A percentile compares a stretch with the other conserved stretches of the same genome.
phyloP scores from a whole-genome alignment of 1,139 yeast species.

The Yamadazyma mexicana region DNA sequence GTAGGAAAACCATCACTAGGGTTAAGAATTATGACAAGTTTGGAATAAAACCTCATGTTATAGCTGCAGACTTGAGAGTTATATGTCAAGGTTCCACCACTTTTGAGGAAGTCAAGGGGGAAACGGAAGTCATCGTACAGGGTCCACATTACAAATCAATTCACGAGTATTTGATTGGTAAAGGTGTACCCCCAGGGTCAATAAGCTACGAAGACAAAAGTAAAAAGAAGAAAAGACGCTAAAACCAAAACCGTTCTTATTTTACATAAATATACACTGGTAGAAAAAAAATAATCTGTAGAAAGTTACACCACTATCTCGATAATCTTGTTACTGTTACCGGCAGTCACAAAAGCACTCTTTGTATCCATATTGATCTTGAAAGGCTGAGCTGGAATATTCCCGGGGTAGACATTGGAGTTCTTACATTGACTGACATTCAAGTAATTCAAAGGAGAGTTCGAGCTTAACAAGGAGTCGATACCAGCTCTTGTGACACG shows the following conservation, averaged over 20 bases:
- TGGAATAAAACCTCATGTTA: slow-evolving; percentile 59
- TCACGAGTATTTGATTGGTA: slow-evolving; percentile 53
- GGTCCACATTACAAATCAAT: slow-evolving; percentile 81
- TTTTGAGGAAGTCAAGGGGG: slow-evolving; percentile 58
- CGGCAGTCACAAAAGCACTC: slow-evolving; percentile 59
- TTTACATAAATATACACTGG: slow-evolving; percentile 6
- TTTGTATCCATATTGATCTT: slow-evolving; percentile 51
- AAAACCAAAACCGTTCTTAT: background rate
- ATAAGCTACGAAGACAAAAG: slow-evolving; percentile 66
- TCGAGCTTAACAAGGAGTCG: slow-evolving; percentile 60
- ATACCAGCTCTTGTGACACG: slow-evolving; percentile 76
- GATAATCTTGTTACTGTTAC: slow-evolving; percentile 52
- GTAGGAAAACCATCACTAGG: slow-evolving; percentile 77
- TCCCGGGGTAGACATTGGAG: slow-evolving; percentile 57
- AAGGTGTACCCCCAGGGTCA: slow-evolving; percentile 71
- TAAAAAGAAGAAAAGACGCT: slow-evolving; percentile 49
- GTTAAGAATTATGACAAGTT: slow-evolving; percentile 70
- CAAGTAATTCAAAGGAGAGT: slow-evolving; percentile 51
- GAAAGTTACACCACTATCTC: slow-evolving; percentile 47
- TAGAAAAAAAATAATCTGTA: background rate
- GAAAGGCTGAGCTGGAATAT: slow-evolving; percentile 55
- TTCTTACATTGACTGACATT: slow-evolving; percentile 72
- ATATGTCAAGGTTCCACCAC: slow-evolving; percentile 91
- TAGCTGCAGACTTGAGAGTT: slow-evolving; percentile 70
- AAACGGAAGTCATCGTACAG: slow-evolving; percentile 76